phyloP scores from a whole-genome alignment of 495 filamentous ascomycete genomes.

The Aspergillus indologenus region DNA sequence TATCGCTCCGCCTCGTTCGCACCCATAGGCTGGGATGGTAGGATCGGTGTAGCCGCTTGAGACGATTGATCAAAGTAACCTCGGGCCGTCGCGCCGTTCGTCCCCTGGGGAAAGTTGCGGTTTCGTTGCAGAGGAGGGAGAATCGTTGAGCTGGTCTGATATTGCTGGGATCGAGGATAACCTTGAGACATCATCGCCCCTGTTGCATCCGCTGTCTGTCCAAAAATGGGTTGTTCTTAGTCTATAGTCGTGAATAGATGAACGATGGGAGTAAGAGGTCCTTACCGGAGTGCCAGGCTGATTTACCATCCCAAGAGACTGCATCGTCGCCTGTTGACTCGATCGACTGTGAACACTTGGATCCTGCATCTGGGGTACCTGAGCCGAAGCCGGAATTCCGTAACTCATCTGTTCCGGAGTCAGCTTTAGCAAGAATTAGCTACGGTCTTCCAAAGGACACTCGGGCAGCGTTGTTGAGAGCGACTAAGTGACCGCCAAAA shows the following conservation, averaged over 20 bases:
- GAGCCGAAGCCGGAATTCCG: constrained; percentile 31
- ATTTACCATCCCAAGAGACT: constrained; percentile 41
- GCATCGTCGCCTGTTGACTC: constrained; percentile 42
- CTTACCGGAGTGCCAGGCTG: constrained; percentile 46
- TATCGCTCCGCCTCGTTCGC: constrained; percentile 36
- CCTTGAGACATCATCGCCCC: constrained; percentile 42
- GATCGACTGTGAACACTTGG: constrained; percentile 35
- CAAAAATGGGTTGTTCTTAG: constrained; percentile 32
- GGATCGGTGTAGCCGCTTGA: constrained; percentile 37
- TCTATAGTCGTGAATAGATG: constrained; percentile 14
- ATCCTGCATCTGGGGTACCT: constrained; percentile 39
- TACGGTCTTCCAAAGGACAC: not conserved
- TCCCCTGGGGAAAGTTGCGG: constrained; percentile 32
- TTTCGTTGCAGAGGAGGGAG: constrained; percentile 41
- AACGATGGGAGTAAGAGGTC: constrained; percentile 27
- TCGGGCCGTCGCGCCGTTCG: constrained; percentile 31
- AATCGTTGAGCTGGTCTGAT: constrained; percentile 32
- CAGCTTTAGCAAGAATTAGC: constrained; percentile 16
- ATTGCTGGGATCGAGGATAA: constrained; percentile 37
- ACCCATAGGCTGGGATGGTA: constrained; percentile 39
- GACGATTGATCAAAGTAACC: constrained; percentile 37
- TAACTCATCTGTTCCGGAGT: constrained; percentile 33
- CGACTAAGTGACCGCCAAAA: constrained; percentile 11
- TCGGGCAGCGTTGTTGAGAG: constrained; percentile 15
- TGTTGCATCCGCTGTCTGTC: constrained; percentile 41